Evolutionary conservation across 495 filamentous ascomycete genomes (phyloP), one percentile per base, ranked within the genome.

Genomic region (Penicillium chermesinum): DNA sequence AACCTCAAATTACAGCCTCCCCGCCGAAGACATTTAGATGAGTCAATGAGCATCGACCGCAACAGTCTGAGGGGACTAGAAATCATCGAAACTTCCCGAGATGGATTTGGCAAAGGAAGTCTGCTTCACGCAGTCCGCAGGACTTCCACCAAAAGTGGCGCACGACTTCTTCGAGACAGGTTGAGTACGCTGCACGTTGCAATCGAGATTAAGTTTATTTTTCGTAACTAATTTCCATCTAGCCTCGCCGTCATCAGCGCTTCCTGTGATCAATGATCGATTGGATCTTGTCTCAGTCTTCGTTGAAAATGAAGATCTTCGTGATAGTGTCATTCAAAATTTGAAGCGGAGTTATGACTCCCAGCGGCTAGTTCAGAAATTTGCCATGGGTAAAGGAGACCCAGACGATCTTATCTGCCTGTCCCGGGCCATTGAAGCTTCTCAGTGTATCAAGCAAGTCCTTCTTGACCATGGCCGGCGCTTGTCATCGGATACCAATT

Each of bases 21-120:
- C 17, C 66, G 82, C 21, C 82, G 86, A 36, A 77, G 85, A 44
- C 80, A 86, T 38, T 67, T 76, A 33, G 72, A 85, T 48, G 82
- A 95, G 50, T 82, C 84, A 39, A 91, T 99, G 88, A 75, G 64
- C 20, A 93, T 99, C 52, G 94, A 99, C 66, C 88, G 85, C 46
- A 91, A 88, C 53, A 95, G 84, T 44, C 77, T 99, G 76, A 78
- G 87, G 41, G 87, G 88, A 1, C 72, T 99, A 13, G 93, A 99
- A 64, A 89, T 99, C 46, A 79, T 87, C 38, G 78, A 82, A 52
- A 96, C 93, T 0, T 76, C 94, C 15, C 75, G 85, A 44, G 91
- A 96, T 56, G 74, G 76, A 2, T 61, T 73, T 49, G 82, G 80
- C 14, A 83, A 84, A 56, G 93, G 93, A 1, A 96, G 90, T 54